These are phyloP conservation scores for Colletotrichum horii DNA, from an alignment of 2,329 filamentous ascomycete species.

Conservation along the genomic window DNA sequence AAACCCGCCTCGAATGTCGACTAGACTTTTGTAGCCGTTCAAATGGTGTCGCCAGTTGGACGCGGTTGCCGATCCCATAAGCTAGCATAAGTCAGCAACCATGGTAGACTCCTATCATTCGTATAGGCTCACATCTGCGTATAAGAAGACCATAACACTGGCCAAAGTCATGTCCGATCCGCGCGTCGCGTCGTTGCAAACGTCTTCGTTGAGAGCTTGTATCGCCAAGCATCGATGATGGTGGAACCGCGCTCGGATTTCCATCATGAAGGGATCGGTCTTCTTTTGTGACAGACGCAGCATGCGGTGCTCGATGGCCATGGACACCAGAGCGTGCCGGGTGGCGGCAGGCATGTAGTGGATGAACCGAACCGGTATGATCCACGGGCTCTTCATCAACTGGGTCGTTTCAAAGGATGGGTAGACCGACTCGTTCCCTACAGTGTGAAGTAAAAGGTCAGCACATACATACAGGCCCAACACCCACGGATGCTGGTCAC, in stretches of 20 bases:
- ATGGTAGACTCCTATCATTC: accelerated
- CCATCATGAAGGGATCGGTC: conserved; percentile 16
- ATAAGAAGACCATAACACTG: conserved; percentile 8
- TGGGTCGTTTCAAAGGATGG: not conserved
- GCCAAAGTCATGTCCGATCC: not conserved
- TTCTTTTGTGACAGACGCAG: conserved; percentile 22
- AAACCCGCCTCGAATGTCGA: conserved; percentile 17
- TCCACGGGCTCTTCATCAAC: conserved; percentile 3
- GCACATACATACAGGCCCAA: not conserved
- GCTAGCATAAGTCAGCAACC: not conserved
- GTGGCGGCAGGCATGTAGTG: not conserved
- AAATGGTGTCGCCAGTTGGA: conserved; percentile 39
- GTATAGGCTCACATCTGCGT: not conserved
- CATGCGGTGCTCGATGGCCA: conserved; percentile 37
- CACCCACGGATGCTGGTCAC: not conserved
- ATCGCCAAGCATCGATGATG: conserved; percentile 33
- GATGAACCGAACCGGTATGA: not conserved
- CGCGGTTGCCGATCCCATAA: conserved; percentile 32
- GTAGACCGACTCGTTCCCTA: conserved; percentile 11
- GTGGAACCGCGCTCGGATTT: conserved; percentile 30
- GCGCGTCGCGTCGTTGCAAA: conserved; percentile 24
- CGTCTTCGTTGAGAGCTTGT: conserved; percentile 32
- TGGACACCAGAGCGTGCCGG: conserved; percentile 28
- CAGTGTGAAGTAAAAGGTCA: not conserved
- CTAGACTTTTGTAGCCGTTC: conserved; percentile 21